Percentiles rank a stretch among this genome's conserved stretches.
These are phyloP conservation scores for Aspergillus kassunensis DNA, from an alignment of 495 filamentous ascomycete genomes.

Conservation along the genomic window DNA sequence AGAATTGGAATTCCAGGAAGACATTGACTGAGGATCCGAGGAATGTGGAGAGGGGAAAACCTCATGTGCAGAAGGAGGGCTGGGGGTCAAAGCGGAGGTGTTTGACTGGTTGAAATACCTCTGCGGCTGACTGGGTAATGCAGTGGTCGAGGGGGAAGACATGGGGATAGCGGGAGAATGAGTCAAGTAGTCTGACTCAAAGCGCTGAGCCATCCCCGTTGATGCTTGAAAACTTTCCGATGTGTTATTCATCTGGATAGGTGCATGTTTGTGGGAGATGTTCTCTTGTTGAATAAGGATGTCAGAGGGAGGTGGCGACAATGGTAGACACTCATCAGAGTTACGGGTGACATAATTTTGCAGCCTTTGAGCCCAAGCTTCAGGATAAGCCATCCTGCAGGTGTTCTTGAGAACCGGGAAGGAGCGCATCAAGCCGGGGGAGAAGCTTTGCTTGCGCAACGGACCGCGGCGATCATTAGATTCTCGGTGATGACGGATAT, in stretches of 20 bases:
- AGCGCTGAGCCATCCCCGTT: conserved; percentile 35
- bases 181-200: conserved; percentile 33
- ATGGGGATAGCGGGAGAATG: conserved; percentile 38
- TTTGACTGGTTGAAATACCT: conserved; percentile 35
- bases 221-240: conserved; percentile 19
- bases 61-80: conserved; percentile 40
- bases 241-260: conserved; percentile 15
- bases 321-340: conserved; percentile 38
- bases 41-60: conserved; percentile 45
- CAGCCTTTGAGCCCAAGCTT: conserved; percentile 38
- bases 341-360: conserved; percentile 38
- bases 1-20: conserved; percentile 45
- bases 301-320: conserved; percentile 45
- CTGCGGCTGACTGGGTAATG: conserved; percentile 32
- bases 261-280: conserved; percentile 24
- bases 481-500: conserved; percentile 40
- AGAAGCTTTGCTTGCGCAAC: conserved; percentile 43
- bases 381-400: conserved; percentile 41
- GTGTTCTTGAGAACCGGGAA: conserved; percentile 30
- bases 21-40: conserved; percentile 41
- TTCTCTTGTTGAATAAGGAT: conserved; percentile 41
- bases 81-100: conserved; percentile 35
- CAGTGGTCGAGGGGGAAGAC: conserved; percentile 31
- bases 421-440: conserved; percentile 41
- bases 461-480: conserved; percentile 36